Conservation (phyloP, 345 rosid species). For the Citrus unshiu region DNA sequence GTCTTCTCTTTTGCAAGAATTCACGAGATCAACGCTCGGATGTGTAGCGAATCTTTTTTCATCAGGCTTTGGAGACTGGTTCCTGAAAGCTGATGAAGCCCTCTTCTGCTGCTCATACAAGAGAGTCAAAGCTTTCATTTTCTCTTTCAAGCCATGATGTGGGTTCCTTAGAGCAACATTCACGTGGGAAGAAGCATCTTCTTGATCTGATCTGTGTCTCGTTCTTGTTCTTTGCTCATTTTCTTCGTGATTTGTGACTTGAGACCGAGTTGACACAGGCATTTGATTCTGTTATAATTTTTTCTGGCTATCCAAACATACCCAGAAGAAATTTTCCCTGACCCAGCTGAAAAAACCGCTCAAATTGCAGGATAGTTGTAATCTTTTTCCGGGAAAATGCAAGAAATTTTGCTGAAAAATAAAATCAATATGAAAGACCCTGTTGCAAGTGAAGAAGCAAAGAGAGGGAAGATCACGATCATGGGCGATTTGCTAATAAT, state of each 20-base stretch:
- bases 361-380: constrained; percentile 15
- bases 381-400: constrained; percentile 11
- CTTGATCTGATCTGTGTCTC: constrained; percentile 38
- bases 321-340: constrained; percentile 23
- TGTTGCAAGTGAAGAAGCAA: constrained; percentile 6
- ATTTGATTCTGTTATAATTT: constrained; percentile 20
- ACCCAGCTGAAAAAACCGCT: constrained; percentile 22
- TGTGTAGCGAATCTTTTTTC: constrained; percentile 46
- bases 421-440: neutral
- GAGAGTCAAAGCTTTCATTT: constrained; percentile 79
- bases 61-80: constrained; percentile 45
- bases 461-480: constrained; percentile 25
- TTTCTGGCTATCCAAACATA: constrained; percentile 46
- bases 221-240: constrained; percentile 23
- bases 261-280: constrained; percentile 89
- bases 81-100: constrained; percentile 50
- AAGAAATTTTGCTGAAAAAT: constrained; percentile 2
- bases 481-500: constrained; percentile 13
- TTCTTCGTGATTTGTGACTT: constrained; percentile 31
- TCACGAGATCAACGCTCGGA: constrained; percentile 51
- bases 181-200: constrained; percentile 20
- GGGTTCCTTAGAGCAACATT: constrained; percentile 56
- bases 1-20: constrained; percentile 40
- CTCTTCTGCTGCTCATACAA: constrained; percentile 91
- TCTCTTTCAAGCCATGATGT: constrained; percentile 90